A percentile compares a stretch with the other conserved stretches of the same genome.
Conservation (phyloP, 192 early-diverging fungal species). For the Allomyces macrogynus region DNA sequence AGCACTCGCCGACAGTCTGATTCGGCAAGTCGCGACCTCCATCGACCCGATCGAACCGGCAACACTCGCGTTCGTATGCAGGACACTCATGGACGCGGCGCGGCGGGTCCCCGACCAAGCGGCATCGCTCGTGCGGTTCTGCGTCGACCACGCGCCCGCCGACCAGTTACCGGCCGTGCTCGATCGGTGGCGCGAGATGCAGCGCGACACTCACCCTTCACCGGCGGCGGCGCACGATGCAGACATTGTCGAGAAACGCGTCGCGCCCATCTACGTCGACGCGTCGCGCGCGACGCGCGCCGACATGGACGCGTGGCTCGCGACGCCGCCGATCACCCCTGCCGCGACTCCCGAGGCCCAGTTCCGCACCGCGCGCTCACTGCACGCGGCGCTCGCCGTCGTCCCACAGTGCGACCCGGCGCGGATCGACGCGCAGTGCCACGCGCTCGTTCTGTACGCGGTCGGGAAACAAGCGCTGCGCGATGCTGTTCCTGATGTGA, state of each 20-base stretch:
- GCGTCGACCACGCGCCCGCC: background rate
- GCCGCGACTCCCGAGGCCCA: background rate
- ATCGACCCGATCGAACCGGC: background rate
- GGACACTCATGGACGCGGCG: background rate
- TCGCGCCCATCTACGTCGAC: background rate
- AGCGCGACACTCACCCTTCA: background rate
- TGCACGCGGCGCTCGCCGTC: background rate
- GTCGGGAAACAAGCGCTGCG: too few relatives aligned
- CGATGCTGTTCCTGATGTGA: too few relatives aligned
- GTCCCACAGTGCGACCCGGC: background rate
- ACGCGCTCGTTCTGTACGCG: too few relatives aligned
- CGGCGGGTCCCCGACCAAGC: background rate
- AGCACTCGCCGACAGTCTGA: background rate
- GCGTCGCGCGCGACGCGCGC: background rate
- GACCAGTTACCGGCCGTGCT: background rate
- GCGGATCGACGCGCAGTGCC: too few relatives aligned
- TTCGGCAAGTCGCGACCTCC: background rate
- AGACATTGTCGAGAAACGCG: background rate
- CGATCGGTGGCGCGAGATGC: background rate
- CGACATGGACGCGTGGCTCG: background rate
- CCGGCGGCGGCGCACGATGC: background rate
- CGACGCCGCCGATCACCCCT: background rate
- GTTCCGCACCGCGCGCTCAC: background rate
- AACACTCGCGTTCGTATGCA: background rate
- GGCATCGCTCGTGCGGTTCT: background rate